A percentile compares a stretch with the other conserved stretches of the same genome.
These are phyloP conservation scores for Xerocomus potaroensis DNA, from an alignment of 768 basidiomycete species.

Conservation along the genomic window DNA sequence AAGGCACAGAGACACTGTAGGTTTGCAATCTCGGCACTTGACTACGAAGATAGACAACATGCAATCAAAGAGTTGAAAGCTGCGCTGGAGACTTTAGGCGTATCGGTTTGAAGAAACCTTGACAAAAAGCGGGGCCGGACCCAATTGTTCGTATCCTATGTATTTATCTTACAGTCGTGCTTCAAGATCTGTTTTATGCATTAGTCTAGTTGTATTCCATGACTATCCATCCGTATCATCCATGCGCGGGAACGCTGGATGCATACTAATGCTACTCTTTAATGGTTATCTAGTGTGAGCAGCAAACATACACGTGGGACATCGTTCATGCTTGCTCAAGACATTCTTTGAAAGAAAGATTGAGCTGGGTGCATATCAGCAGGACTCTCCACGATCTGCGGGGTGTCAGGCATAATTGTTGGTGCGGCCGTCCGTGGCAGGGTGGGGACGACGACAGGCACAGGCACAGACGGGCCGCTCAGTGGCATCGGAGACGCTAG, in stretches of 20 bases:
- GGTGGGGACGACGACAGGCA: slow-evolving; percentile 6
- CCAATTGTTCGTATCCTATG: neutral
- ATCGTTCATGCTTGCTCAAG: neutral
- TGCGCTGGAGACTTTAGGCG: slow-evolving; percentile 67
- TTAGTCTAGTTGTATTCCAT: neutral
- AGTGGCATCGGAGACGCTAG: slow-evolving; percentile 4
- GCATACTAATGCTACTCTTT: neutral
- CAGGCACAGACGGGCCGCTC: neutral
- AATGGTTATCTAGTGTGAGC: slow-evolving; percentile 1
- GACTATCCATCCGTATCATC: neutral
- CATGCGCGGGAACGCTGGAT: neutral
- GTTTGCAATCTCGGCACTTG: slow-evolving; percentile 92
- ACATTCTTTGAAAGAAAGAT: slow-evolving; percentile 6
- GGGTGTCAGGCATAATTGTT: slow-evolving; percentile 18
- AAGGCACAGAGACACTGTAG: slow-evolving; percentile 88
- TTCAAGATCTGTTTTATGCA: slow-evolving; percentile 2
- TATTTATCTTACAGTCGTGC: slow-evolving; percentile 7
- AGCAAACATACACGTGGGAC: too few species aligned
- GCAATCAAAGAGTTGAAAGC: slow-evolving; percentile 78
- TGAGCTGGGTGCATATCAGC: slow-evolving; percentile 19
- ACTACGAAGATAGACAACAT: slow-evolving; percentile 89
- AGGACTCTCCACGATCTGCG: slow-evolving; percentile 33
- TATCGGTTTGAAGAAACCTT: slow-evolving; percentile 25
- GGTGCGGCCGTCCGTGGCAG: slow-evolving; percentile 10
- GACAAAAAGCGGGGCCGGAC: slow-evolving; percentile 3